Base-by-base conservation (phyloP, 345 rosid species). In the Syzygium jambos region DNA sequence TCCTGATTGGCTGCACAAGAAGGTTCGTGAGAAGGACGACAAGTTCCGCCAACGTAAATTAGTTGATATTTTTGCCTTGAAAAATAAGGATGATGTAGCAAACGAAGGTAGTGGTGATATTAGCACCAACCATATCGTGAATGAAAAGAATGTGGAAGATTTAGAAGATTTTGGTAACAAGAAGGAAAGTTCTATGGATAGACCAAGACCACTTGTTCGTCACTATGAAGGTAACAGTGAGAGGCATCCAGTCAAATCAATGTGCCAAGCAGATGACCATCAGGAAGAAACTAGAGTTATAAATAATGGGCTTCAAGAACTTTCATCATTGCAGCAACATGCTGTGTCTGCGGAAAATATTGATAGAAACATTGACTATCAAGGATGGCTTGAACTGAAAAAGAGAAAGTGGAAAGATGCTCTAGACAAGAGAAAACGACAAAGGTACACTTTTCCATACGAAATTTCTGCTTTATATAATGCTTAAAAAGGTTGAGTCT, bases 1-100 rank as follows among this genome's bases (percentile, higher is more conserved):
- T 91, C 99, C 99, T 88, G 99, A 97, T 88, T 97, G 99, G 99
- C 95, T 97, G 89, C 96, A 95, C 87, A 97, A 95, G 93, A 97
- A 94, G 93, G 95, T 96, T 78, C 98, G 96, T 84, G 99, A 96
- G 91, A 96, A 95, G 91, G 97, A 96, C 9, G 99, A 97, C 90
- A 96, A 92, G 88, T 93, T 95, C 89, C 98, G 95, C 88, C 99
- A 97, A 90, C 90, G 95, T 89, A 97, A 95, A 91, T 90, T 97
- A 87, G 95, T 87, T 88, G 97, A 96, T 90, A 95, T 95, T 88
- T 96, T 95, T 87, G 88, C 88, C 85, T 52, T 89, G 87, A 85
- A 90, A 84, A 90, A 87, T 90, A 91, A 84, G 87, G 93, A 91
- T 82, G 93, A 92, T 87, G 52, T 55, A 22, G 73, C 84, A 55